Conservation (phyloP, 164 flowering plant species). For the Dillenia turbinata region DNA sequence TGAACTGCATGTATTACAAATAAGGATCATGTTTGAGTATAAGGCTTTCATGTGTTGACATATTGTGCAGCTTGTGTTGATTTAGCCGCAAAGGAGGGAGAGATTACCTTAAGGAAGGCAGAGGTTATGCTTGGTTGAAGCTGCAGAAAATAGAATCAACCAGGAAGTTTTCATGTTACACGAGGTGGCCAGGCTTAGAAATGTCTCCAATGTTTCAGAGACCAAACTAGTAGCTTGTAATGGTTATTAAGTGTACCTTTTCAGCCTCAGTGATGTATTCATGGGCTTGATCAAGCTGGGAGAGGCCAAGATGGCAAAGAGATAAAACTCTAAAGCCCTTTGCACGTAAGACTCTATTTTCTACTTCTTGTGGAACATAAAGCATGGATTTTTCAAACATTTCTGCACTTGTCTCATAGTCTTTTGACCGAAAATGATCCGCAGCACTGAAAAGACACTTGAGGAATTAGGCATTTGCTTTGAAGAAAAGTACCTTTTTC, state of each 20-base stretch:
- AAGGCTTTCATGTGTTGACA: neutral
- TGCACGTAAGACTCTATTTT: constrained; percentile 61
- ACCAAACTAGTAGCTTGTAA: neutral
- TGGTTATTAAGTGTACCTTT: constrained; percentile 43
- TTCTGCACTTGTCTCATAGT: constrained; percentile 68
- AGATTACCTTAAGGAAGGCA: constrained; percentile 81
- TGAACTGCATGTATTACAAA: constrained; percentile 50
- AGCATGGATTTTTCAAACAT: constrained; percentile 93
- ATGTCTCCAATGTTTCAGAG: neutral
- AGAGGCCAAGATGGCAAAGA: constrained; percentile 80
- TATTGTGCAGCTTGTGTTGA: neutral
- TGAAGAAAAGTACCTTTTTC: neutral
- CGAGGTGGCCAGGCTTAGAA: too few relatives aligned
- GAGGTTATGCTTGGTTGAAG: constrained; percentile 75
- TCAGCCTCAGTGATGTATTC: constrained; percentile 88
- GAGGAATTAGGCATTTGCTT: neutral
- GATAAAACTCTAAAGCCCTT: constrained; percentile 87
- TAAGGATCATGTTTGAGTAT: constrained; percentile 1
- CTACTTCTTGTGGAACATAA: constrained; percentile 61
- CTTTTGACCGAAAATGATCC: constrained; percentile 66
- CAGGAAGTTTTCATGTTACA: neutral
- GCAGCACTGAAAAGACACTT: constrained; percentile 56
- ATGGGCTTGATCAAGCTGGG: constrained; percentile 80
- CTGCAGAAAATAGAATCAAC: constrained; percentile 37
- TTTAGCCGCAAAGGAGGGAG: neutral